Base-by-base conservation (phyloP, 257 asterid species). In the Nicotiana tomentosiformis region DNA sequence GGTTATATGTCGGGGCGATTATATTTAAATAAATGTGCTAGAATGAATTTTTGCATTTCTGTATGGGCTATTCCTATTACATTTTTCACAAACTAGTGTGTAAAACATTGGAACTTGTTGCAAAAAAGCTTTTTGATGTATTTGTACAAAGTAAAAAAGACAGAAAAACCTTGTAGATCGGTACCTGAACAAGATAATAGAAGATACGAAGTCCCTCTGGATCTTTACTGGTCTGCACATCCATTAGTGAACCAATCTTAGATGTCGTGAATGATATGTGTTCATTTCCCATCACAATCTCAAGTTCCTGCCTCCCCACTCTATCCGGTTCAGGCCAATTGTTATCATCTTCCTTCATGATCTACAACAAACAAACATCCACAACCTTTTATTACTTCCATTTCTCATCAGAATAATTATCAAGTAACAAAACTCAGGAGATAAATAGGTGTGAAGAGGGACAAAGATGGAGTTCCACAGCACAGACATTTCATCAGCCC, bases 321-420 rank as follows among this genome's bases (percentile, higher is more conserved):
- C 98, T 96, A 85, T 96, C 98, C 2, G 99, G 98, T 87, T 94
- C 98, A 35, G 99, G 99, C 99, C 98, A 96, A 69, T 91, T 96
- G 88, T 88, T 94, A 85, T 96, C 99, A 82, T 96, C 99, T 87
- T 96, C 99, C 91, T 94, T 94, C 99, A 96, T 93, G 84, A 96
- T 93, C 99, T 96, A 83, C 83, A 82, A 32, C 17, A 29, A 29
- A 8, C 18, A 66, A 20, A 66, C 4, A 65, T 1, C 5, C 79
- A 72, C 7, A 72, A 3, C n/a, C 37, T 70, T 70, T 43, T 1
- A 46, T 6, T 12, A 7, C 12, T 72, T 46, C 5, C 61, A 39
- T 18, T 33, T 78, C 14, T 11, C 3, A 35, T 23, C 78, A 39
- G 78, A 70, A 39, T 20, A 29, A 72, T 23, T 5, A 55, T 70